Percentiles rank a stretch among this genome's conserved stretches.
phyloP scores from a whole-genome alignment of 805 yeast species.

The Monosporozyma unispora region DNA sequence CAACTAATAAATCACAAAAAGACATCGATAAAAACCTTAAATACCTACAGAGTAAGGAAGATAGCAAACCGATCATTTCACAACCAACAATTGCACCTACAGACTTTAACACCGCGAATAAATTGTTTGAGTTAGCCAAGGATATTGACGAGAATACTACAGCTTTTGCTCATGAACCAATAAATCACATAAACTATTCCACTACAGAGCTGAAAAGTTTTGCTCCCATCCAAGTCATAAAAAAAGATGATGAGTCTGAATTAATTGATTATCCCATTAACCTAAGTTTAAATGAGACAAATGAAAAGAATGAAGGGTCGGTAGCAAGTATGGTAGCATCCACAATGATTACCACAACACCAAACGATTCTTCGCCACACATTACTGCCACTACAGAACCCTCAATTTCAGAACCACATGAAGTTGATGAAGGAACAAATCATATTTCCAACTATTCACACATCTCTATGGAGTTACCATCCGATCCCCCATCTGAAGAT shows the following conservation, averaged over 20 bases:
- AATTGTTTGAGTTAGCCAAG: background rate
- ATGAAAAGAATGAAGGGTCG: background rate
- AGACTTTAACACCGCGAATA: background rate
- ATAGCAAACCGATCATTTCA: no score
- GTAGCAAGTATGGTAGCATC: background rate
- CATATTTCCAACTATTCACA: background rate
- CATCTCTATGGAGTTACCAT: background rate
- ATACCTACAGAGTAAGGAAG: no score
- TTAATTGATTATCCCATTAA: background rate
- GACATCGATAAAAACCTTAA: no score
- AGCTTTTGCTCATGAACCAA: background rate
- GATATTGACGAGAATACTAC: conserved; percentile 1
- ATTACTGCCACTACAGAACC: background rate
- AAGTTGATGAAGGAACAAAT: background rate
- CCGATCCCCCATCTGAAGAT: conserved; percentile 8
- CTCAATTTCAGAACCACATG: background rate
- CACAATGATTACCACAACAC: background rate
- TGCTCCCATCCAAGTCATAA: background rate
- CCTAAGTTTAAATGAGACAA: background rate
- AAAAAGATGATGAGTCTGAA: conserved; percentile 4
- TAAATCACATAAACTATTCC: no score
- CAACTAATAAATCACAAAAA: background rate
- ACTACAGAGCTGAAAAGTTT: no score
- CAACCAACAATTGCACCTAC: background rate
- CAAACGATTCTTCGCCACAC: background rate